Percentiles rank a stretch among this genome's conserved stretches.
These are phyloP conservation scores for Kluyveromyces nonfermentans DNA, from an alignment of 805 yeast genomes.

Conservation along the genomic window DNA sequence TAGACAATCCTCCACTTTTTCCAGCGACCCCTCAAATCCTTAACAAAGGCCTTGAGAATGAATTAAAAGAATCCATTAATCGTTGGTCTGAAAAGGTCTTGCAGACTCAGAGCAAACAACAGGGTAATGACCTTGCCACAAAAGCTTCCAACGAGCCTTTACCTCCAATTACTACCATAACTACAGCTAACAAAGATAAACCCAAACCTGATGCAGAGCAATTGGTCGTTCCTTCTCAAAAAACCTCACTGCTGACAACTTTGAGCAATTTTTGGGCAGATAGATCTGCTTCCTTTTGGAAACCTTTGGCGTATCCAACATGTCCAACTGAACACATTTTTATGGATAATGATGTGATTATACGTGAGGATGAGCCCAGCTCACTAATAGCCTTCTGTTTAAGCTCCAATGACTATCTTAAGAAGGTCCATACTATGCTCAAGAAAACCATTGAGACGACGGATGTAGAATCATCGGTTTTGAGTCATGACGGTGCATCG, in stretches of 20 bases:
- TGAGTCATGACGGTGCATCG: not conserved
- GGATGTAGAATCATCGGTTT: not conserved
- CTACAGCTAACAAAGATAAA: constrained; percentile 19
- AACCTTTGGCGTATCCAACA: constrained; percentile 78
- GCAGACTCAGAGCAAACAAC: constrained; percentile 6
- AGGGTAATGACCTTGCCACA: not conserved
- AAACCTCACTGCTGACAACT: constrained; percentile 69
- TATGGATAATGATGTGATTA: constrained; percentile 87
- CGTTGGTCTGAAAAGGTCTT: constrained; percentile 23
- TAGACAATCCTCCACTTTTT: not conserved
- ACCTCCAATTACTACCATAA: constrained; percentile 15
- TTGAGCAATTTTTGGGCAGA: constrained; percentile 95
- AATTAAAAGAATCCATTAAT: constrained; percentile 25
- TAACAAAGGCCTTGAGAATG: constrained; percentile 18
- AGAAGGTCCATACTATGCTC: constrained; percentile 39
- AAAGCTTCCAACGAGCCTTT: constrained; percentile 11
- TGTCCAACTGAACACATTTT: constrained; percentile 76
- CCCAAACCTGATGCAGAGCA: constrained; percentile 23
- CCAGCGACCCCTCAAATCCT: not conserved
- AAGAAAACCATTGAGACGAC: not conserved
- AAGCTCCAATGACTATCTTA: constrained; percentile 72
- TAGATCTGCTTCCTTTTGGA: constrained; percentile 91
- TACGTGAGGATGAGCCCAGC: constrained; percentile 94
- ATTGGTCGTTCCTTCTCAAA: constrained; percentile 39
- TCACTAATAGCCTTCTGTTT: constrained; percentile 89